These are phyloP conservation scores for Candida maris DNA, from an alignment of 805 yeast genomes.

Conservation along the genomic window DNA sequence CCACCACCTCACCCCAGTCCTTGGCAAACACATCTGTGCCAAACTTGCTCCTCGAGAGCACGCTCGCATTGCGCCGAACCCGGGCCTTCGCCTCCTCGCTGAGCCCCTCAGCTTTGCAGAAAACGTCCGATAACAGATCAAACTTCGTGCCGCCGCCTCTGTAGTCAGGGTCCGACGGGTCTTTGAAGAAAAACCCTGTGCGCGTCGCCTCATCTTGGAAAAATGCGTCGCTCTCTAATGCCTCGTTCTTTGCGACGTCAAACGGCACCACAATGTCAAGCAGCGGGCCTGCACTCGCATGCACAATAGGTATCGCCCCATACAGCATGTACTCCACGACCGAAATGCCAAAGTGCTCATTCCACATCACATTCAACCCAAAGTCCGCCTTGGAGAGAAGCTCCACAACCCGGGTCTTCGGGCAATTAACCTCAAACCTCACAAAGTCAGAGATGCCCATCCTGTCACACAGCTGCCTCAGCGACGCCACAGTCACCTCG, in stretches of 20 bases:
- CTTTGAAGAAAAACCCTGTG: conserved; percentile 79
- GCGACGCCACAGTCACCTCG: conserved; percentile 48
- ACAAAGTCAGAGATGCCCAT: conserved; percentile 39
- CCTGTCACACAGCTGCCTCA: conserved; percentile 43
- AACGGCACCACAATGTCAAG: conserved; percentile 75
- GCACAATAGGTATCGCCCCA: conserved; percentile 85
- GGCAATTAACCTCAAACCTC: conserved; percentile 56
- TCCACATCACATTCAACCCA: conserved; percentile 98
- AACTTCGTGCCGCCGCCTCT: conserved; percentile 11
- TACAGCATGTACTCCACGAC: conserved; percentile 88
- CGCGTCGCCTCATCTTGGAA: conserved; percentile 31
- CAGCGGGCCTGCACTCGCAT: conserved; percentile 94
- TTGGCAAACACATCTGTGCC: conserved; percentile 22
- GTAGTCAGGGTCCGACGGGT: conserved; percentile 70
- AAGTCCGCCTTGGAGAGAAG: conserved; percentile 55
- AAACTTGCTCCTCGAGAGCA: conserved; percentile 26
- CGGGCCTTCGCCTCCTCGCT: conserved; percentile 7
- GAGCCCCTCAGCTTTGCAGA: conserved; percentile 33
- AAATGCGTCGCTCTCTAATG: conserved; percentile 6
- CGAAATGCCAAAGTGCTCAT: conserved; percentile 97
- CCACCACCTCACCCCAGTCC: conserved; percentile 21
- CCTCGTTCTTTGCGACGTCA: conserved; percentile 28
- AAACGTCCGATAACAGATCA: conserved; percentile 43
- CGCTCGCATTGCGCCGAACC: conserved; percentile 21
- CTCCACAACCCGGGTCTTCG: conserved; percentile 57